Base-by-base conservation (phyloP, 2,329 filamentous ascomycete genomes). In the Lojkania enalia region DNA sequence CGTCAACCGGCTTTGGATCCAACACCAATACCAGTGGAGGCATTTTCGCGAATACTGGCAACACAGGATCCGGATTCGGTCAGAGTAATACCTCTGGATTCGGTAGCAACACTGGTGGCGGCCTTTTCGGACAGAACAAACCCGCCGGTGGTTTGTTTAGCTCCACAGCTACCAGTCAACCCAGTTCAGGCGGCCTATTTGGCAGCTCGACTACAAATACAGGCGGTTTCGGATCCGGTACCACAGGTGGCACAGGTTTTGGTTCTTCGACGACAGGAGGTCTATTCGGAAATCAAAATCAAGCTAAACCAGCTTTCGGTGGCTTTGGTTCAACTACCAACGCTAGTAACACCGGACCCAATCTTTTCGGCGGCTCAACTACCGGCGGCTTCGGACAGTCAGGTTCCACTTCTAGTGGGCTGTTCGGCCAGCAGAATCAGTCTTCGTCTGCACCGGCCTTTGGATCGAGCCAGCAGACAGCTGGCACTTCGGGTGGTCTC, bases 211-310 rank as follows among this genome's bases (percentile, higher is more conserved):
- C 55, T 16, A 60, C 54, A 31, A 64, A 61, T 40, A 60, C 58
- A 12, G 69, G 71, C 11, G 69, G 72, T 16, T 69, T 67, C 35
- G 66, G 66, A 6, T 52, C 58, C 3, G 32, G 39, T 2, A 48
- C 41, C 27, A 49, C 48, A 12, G n/a, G n/a, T n/a, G 35, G 55
- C 20, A 48, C 50, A 9, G 44, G 35, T 4, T 52, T 52, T 23
- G 46, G 46, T 19, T 36, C 42, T 19, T 58, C 59, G 18, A 60
- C 49, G 19, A 39, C 38, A 21, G 63, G 68, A 20, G 68, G 74
- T 31, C 57, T 85, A 3, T 85, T 85, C 51, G 78, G 79, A 6
- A 61, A 54, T 39, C 54, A 61, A 18, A 59, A 67, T 48, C 64
- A 69, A 52, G 57, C 59, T 44, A 64, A 63, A 38, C 61, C 64